These are phyloP conservation scores for Suhomyces anneliseae DNA, from an alignment of 1,139 yeast species.

Conservation along the genomic window DNA sequence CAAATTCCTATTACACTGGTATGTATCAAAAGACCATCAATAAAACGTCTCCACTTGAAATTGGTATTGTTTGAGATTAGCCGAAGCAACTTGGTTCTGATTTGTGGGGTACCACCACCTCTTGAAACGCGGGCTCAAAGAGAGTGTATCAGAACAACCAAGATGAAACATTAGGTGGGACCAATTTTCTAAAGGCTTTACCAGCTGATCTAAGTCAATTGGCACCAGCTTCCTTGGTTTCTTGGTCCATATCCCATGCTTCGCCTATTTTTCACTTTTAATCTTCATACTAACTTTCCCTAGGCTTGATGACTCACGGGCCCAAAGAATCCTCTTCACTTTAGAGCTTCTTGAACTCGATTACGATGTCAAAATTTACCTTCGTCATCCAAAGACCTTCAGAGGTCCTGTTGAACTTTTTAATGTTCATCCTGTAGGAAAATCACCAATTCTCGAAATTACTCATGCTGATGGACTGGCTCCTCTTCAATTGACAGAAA, in stretches of 20 bases:
- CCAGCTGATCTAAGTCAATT: too few species aligned
- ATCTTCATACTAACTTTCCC: conserved; percentile 6
- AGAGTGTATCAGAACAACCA: too few species aligned
- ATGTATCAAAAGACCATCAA: conserved; percentile 13
- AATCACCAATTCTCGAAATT: conserved; percentile 54
- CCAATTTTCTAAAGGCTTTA: too few species aligned
- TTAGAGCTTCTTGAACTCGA: conserved; percentile 52
- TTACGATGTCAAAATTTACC: conserved; percentile 51
- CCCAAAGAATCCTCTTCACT: conserved; percentile 56
- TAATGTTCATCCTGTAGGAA: conserved; percentile 57
- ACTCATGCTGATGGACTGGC: conserved; percentile 44
- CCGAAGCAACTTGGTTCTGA: neutral
- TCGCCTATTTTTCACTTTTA: too few species aligned
- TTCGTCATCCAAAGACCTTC: conserved; percentile 46
- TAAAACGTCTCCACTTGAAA: too few species aligned
- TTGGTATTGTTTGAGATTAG: neutral
- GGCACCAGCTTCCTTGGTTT: too few species aligned
- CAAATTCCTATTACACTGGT: conserved; percentile 33
- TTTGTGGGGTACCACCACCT: neutral
- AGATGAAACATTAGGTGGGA: too few species aligned
- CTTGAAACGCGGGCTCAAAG: too few species aligned
- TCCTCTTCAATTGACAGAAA: conserved; percentile 40
- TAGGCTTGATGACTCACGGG: conserved; percentile 53
- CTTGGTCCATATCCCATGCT: too few species aligned
- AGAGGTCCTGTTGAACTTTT: conserved; percentile 47